Evolutionary conservation across 495 filamentous ascomycete species (phyloP), one percentile per base, ranked within the genome.

Genomic region (Bacidia rubella): DNA sequence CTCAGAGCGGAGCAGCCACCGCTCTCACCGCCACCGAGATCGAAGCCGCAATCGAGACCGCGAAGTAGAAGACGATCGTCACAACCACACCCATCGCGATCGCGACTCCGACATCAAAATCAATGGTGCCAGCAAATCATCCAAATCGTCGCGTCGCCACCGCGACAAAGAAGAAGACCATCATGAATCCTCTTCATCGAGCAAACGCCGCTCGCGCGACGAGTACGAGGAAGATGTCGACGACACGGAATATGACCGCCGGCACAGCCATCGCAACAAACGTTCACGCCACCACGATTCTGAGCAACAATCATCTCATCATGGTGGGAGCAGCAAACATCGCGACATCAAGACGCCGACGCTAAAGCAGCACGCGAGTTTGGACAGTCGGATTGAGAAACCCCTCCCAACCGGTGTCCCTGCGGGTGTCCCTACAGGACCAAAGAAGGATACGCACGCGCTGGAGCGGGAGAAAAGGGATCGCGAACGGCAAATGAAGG

Each of bases 381-480:
- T 35, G 29, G 29, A 35, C 7, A 7, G 7, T 7, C 29, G 29
- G 15, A 44, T 17, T 9, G 21, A 23, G 12, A 23, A 22, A 12
- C 23, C 46, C 11, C 11, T 11, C 5, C 12, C 20, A 21, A 26
- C 11, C 15, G 35, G 23, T n/a, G 24, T 11, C 35, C 19, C 23
- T 20, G 39, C n/a, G 4, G 24, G 24, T 3, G 17, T 44, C 35
- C 49, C 51, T 15, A 56, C 67, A 17, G 71, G 70, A 9, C 70
- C 72, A 0, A 68, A 69, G 11, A 71, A 75, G 57, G 83, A 95
- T 61, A 79, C 82, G 0, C 81, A 90, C 59, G 82, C 83, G 0
- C 68, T 82, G 1, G 87, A 90, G 61, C 81, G 87, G 15, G 84
- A 87, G 62, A 80, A 80, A 11, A 74, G 85, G 12, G 81, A 88